Evolutionary conservation across 2,329 filamentous ascomycete genomes (phyloP), one percentile per base, ranked within the genome.

Genomic region (Sphaerulina populicola): DNA sequence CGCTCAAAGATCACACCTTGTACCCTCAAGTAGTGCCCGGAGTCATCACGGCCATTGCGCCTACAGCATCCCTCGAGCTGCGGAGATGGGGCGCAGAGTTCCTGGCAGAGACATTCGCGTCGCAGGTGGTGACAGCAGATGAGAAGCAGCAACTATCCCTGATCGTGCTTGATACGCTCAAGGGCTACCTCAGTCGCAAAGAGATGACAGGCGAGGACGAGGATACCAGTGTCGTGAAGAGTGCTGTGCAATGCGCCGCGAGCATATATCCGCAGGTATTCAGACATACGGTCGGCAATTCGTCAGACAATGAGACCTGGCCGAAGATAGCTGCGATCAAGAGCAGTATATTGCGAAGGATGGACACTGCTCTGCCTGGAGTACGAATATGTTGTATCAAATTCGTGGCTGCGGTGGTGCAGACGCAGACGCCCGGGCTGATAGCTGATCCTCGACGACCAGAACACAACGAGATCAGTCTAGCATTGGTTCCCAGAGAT

Each of bases 21-120:
- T 98, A 97, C 69, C 83, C 85, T 45, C 88, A 87, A 69, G 91
- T 98, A 66, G 84, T 98, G 57, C 86, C 88, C 65, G 89, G 88
- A 43, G 88, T 97, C 57, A 74, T 97, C n/a, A 89, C 90, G 50
- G 90, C 97, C 63, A 86, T 96, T 69, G 83, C 84, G 54, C 80
- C 85, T 46, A 77, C 78, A 58, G 79, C 87, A 57, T 78, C 81
- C 55, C 72, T 95, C 51, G 88, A 94, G 70, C 74, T 97, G 63
- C 85, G 89, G 70, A 77, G 90, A 84, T 98, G 93, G 93, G 93
- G 91, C 23, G 85, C 90, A 57, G 90, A 96, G 55, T 98, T 98
- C 66, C 76, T 98, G 39, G 89, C 91, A 51, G 93, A 98, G 74
- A 89, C 90, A 2, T 97, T 98, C 72, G 85, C 93, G 51, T 94